Evolutionary conservation across 768 basidiomycete species (phyloP), one percentile per base, ranked within the genome.

Genomic region (Lentinus tigrinus): DNA sequence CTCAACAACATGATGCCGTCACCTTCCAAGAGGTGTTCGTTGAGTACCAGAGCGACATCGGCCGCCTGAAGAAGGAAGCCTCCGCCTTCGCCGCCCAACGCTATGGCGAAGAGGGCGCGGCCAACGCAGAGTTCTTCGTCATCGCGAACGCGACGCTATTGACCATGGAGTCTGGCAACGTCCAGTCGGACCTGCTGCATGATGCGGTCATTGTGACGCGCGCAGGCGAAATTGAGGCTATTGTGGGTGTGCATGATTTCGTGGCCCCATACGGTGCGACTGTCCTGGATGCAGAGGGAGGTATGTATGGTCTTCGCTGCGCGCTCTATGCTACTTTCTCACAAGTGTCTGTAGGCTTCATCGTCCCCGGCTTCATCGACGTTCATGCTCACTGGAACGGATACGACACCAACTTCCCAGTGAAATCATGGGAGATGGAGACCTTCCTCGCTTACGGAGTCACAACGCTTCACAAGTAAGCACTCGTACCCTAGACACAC

Each of bases 331-430:
- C n/a, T 21, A 40, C 4, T 36, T 8, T 42, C 11, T 52, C 6
- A n/a, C n/a, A 23, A 16, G 14, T 27, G 34, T 46, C 43, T 16
- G 13, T 26, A 89, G 88, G 85, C 5, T 87, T 77, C 58, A 75
- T 91, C 17, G 70, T 84, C 3, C 88, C 88, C 16, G 89, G 88
- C 2, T 89, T 89, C 67, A 83, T 91, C 49, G 88, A 91, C 56
- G 84, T 85, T 8, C 88, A 91, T 63, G 88, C 88, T 3, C 89
- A 91, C 57, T 90, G 88, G 88, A 65, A 72, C 17, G 87, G 86
- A 0, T 80, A 82, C 57, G 62, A 36, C 0, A 78, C 74, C 28
- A 73, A 74, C 31, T 81, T 82, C 62, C 88, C 88, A 0, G 78
- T 86, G 7, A 77, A 77, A 43, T 89, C 87, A 10, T 91, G 88